phyloP scores from a whole-genome alignment of 176 grass and related monocot genomes.

The Aegilops umbellulata region DNA sequence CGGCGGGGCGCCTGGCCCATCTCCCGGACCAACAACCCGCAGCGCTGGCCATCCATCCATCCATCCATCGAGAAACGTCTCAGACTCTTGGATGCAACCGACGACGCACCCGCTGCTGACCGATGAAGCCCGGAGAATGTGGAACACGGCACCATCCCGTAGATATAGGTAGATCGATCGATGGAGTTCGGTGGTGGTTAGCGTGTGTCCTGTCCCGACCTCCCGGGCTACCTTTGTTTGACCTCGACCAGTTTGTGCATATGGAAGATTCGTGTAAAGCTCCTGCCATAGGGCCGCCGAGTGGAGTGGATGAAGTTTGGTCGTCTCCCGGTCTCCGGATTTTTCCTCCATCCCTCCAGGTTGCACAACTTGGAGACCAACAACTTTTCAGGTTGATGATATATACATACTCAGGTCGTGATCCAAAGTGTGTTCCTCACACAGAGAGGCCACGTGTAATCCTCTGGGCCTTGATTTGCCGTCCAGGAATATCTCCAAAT shows the following conservation, averaged over 20 bases:
- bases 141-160: neutral
- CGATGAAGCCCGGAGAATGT: neutral
- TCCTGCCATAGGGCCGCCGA: neutral
- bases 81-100: neutral
- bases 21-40: no score
- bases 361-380: neutral
- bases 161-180: neutral
- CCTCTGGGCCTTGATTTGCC: no score
- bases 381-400: neutral
- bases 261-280: constrained; percentile 31
- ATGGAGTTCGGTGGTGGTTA: neutral
- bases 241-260: neutral
- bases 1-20: no score
- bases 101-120: neutral
- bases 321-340: neutral
- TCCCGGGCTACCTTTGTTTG: neutral
- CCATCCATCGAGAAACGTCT: neutral
- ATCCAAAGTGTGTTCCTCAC: neutral
- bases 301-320: constrained; percentile 17
- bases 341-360: neutral
- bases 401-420: neutral
- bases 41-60: neutral
- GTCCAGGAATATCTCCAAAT: no score
- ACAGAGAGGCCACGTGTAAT: neutral
- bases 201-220: neutral